Conservation (phyloP, 2,329 filamentous ascomycete genomes). For the Nannizziopsis arthrosporioides region DNA sequence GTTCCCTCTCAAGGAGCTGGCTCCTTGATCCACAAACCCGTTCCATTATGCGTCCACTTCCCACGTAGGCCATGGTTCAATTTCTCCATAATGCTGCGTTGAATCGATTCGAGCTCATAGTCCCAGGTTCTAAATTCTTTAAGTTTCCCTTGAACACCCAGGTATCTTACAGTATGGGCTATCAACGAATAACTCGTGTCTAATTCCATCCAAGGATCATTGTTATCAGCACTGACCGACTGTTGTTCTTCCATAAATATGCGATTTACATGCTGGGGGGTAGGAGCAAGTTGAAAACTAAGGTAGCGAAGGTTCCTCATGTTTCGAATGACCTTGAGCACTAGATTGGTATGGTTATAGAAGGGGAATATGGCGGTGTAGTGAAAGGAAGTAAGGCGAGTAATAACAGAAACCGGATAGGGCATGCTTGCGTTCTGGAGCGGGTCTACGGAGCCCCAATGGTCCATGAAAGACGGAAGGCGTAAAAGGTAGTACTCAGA, state of each 20-base stretch:
- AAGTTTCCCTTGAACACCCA: slow-evolving; percentile 17
- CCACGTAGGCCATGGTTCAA: slow-evolving; percentile 19
- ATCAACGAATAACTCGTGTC: slow-evolving; percentile 42
- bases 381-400: slow-evolving; percentile 32
- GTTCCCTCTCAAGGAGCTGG: not conserved
- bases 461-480: slow-evolving; percentile 50
- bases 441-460: slow-evolving; percentile 26
- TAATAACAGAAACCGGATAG: slow-evolving; percentile 38
- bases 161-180: slow-evolving; percentile 24
- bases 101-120: slow-evolving; percentile 23
- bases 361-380: slow-evolving; percentile 60
- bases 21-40: slow-evolving; percentile 21
- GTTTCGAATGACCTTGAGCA: slow-evolving; percentile 35
- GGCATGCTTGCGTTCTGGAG: slow-evolving; percentile 15
- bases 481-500: slow-evolving; percentile 59
- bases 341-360: slow-evolving; percentile 45
- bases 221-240: slow-evolving; percentile 29
- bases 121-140: slow-evolving; percentile 24
- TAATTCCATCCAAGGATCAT: slow-evolving; percentile 44
- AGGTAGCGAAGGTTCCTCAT: slow-evolving; percentile 44
- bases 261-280: slow-evolving; percentile 20
- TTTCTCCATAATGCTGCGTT: slow-evolving; percentile 20
- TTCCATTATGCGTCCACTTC: slow-evolving; percentile 24
- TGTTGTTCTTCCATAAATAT: slow-evolving; percentile 30
- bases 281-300: slow-evolving; percentile 43